Base-by-base conservation (phyloP, 192 early-diverging fungal genomes). In the Backusella psychrophila region DNA sequence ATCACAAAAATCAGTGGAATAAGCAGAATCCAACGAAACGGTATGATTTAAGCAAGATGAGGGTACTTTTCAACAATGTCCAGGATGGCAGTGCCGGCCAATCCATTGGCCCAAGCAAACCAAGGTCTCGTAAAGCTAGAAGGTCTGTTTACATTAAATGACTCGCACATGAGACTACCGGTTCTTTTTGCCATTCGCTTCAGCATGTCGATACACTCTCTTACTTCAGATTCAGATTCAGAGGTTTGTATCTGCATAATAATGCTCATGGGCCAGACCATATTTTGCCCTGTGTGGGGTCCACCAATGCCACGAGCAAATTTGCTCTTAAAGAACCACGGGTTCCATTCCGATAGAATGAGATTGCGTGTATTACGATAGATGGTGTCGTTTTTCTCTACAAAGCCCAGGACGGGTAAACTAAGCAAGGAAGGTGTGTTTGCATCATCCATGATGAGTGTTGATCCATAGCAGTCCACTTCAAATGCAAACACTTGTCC, bases 191-290 rank as follows among this genome's bases (percentile, higher is more conserved):
- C 85, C 9, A 85, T 80, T 29, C 77, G 34, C 38, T 87, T 77
- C 4, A 93, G 72, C 73, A 80, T 78, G n/a, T 91, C 85, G 72
- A 93, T 68, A 31, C 86, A 86, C n/a, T 85, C 74, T 23, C 77
- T 69, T 42, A 89, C 83, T 80, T 93, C 91, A 1, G 81, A 75
- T 19, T 73, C 79, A 46, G 78, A 66, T 1, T 34, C 71, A 21
- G 87, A 85, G 5, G 91, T 93, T 59, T 87, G 74, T 0, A 82
- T 87, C 4, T 82, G 87, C 74, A 91, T 82, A 21, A 88, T 76
- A 7, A 89, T 59, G 8, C 88, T 83, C 91, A 92, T 92, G 0
- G 92, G 91, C 92, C 91, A 93, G 53, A 92, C 87, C 79, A 84
- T 87, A 12, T 77, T 53, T 21, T 68, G 71, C 1, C 82, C 78